These are phyloP conservation scores for Sarcomyxa edulis DNA, from an alignment of 768 basidiomycete genomes.

Conservation along the genomic window DNA sequence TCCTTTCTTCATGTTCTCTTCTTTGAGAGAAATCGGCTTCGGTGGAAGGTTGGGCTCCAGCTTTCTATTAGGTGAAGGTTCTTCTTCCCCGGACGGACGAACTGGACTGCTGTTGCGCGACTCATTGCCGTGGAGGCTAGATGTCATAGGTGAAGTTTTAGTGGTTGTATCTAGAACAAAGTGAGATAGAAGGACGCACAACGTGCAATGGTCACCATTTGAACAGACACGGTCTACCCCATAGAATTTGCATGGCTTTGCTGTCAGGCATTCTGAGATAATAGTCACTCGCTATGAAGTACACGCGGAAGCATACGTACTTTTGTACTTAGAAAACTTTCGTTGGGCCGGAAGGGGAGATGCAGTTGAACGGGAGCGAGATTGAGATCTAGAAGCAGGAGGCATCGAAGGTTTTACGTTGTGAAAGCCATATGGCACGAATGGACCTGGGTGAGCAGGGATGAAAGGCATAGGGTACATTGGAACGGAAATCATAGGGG, in stretches of 20 bases:
- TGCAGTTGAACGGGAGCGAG: neutral
- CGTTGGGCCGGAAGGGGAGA: slow-evolving; percentile 1
- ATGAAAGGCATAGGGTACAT: too few relatives aligned
- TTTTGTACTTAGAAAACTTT: slow-evolving; percentile 31
- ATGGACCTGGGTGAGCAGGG: too few relatives aligned
- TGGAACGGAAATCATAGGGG: too few relatives aligned
- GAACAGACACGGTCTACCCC: slow-evolving; percentile 40
- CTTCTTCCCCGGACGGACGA: too few relatives aligned
- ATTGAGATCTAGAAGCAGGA: slow-evolving; percentile 3
- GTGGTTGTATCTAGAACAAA: too few relatives aligned
- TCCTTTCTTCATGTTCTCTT: slow-evolving; percentile 36
- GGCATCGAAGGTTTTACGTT: too few relatives aligned
- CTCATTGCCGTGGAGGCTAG: slow-evolving; percentile 42
- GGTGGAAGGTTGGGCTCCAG: slow-evolving; percentile 11
- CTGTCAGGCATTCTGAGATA: slow-evolving; percentile 22
- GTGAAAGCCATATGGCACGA: too few relatives aligned
- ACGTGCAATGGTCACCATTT: slow-evolving; percentile 51
- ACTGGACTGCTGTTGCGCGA: neutral
- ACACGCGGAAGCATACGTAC: slow-evolving; percentile 20
- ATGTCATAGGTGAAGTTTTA: too few relatives aligned
- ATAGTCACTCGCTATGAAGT: neutral
- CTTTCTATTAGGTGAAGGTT: slow-evolving; percentile 1
- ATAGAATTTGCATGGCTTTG: slow-evolving; percentile 59
- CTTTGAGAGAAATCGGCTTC: slow-evolving; percentile 18
- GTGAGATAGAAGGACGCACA: too few relatives aligned